phyloP scores from a whole-genome alignment of 2,329 filamentous ascomycete genomes.

The Tolypocladium guangdongense region DNA sequence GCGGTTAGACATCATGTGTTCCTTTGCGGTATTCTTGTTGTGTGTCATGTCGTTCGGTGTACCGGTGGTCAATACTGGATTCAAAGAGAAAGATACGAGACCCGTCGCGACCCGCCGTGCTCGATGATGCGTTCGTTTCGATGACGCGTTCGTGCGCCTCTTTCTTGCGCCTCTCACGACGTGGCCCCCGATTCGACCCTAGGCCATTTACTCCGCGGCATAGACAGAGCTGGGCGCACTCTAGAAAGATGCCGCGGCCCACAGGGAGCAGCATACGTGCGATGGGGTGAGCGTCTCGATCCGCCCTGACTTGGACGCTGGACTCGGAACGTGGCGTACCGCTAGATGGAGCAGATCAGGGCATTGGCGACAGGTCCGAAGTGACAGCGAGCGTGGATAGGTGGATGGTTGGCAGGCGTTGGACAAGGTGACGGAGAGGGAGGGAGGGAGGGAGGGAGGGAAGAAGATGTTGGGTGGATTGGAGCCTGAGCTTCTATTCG shows the following conservation, averaged over 20 bases:
- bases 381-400: neutral
- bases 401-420: neutral
- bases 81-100: conserved; percentile 1
- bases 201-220: neutral
- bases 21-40: conserved; percentile 6
- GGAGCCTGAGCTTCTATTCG: neutral
- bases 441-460: neutral
- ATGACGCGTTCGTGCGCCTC: neutral
- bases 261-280: neutral
- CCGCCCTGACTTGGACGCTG: neutral
- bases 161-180: neutral
- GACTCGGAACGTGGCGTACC: neutral
- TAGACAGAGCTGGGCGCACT: neutral
- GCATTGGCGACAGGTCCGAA: neutral
- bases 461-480: neutral
- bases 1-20: conserved; percentile 10
- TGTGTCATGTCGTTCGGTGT: conserved; percentile 7
- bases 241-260: neutral
- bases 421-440: neutral
- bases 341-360: neutral
- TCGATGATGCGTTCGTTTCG: neutral
- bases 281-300: neutral
- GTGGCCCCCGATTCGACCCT: neutral
- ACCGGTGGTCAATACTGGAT: conserved; percentile 9
- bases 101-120: neutral